Evolutionary conservation across 768 basidiomycete genomes (phyloP), one percentile per base, ranked within the genome.

Genomic region (Cystofilobasidium macerans): DNA sequence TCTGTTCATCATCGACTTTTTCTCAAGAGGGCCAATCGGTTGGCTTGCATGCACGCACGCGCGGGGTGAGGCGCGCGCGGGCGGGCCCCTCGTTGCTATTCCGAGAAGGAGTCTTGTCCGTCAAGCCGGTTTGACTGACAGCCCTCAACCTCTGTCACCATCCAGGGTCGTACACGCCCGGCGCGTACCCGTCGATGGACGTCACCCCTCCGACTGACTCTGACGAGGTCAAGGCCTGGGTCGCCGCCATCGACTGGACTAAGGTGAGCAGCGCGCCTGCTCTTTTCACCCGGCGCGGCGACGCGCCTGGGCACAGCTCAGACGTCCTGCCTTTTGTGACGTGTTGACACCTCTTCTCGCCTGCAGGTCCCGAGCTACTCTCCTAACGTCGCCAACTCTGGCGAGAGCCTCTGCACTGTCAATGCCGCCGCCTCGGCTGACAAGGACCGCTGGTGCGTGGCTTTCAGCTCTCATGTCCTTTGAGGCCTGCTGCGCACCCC

Each of bases 141-240:
- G n/a, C 58, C 40, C 56, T n/a, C 8, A 12, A 32, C 56, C 35
- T 57, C 16, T 14, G 18, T 28, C 18, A 8, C 38, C 16, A 4
- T 45, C 9, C 60, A 69, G 57, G 35, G 30, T 11, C 57, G 35
- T 58, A 40, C 59, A 47, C 60, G 30, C 28, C 65, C 35, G 65
- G 65, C 14, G 42, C 48, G 61, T 77, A 76, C 69, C 76, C 76
- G 22, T 62, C 72, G 2, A 64, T 74, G 30, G 75, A 76, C 64
- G 45, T 65, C 18, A 62, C 66, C n/a, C 75, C 76, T 35, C 73
- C 73, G 0, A 73, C 71, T 12, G 68, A 77, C 69, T 76, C 75
- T 8, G 22, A 65, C 3, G 68, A 74, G 61, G 75, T 76, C 26
- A 69, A 77, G 59, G 65, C 51, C 36, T 66, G 65, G 65, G 53